Evolutionary conservation across 2,329 filamentous ascomycete genomes (phyloP), one percentile per base, ranked within the genome.

Genomic region (Coniella vitis): DNA sequence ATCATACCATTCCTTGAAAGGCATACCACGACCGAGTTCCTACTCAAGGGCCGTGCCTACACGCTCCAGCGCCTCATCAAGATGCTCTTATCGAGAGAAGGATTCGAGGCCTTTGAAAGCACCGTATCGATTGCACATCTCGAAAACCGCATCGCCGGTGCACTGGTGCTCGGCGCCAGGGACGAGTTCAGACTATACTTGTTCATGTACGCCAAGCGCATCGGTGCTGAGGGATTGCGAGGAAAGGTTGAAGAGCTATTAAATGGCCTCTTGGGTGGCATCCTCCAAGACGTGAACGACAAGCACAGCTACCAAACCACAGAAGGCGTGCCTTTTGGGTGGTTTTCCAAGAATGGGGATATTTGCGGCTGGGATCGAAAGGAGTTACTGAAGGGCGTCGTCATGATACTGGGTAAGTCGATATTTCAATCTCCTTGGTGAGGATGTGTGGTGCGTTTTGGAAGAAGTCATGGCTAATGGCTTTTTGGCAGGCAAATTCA

Each of bases 171-270:
- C 1, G 87, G 86, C 3, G 86, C 93, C 0, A 86, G 83, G 58
- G 90, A 97, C 51, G 93, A 98, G 64, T 98, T 97, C 69, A 82
- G 89, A 49, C 74, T 95, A 1, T 97, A 97, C 61, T 72, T 98
- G n/a, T 86, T 90, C 61, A 97, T 97, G 90, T 98, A 98, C 61
- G 91, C 90, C 3, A 97, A 96, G 70, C 83, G 93, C 0, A 79
- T 98, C 5, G 93, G 93, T 1, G 89, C 90, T 0, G 94, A 98
- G 65, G 90, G 90, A 0, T 71, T 91, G 45, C 82, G 85, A 57
- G 76, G 81, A 49, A 98, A 98, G 69, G 90, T 96, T 2, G 91
- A 97, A 63, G 94, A 98, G 69, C 72, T 98, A 9, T 72, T 97
- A 22, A 85, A 88, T 57, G 86, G 81, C 39, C 71, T 98, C 37